Evolutionary conservation across 208 protist species (phyloP).

Genomic region (Lotmaria passim): DNA sequence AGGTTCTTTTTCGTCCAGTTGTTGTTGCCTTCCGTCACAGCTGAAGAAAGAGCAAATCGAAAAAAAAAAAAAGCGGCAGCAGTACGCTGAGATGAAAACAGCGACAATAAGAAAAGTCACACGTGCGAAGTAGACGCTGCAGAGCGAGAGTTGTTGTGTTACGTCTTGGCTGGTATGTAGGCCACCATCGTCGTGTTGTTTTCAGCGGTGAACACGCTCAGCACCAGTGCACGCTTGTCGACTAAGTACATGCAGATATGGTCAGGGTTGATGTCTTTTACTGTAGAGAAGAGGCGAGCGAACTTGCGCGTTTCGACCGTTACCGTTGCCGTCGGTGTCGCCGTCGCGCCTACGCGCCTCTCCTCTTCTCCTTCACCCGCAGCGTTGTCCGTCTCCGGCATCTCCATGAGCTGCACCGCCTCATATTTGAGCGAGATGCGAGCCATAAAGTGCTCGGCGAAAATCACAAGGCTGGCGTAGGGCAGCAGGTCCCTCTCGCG

Average conservation of each 20-base stretch:
- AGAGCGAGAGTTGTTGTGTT: not conserved
- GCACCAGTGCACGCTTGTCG: slow-evolving; percentile 55
- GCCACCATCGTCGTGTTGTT: slow-evolving; percentile 65
- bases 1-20: too few relatives aligned
- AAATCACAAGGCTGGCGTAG: slow-evolving; percentile 47
- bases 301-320: slow-evolving; percentile 71
- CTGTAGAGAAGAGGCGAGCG: slow-evolving; percentile 71
- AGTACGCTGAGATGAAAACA: too few relatives aligned
- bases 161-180: slow-evolving; percentile 77
- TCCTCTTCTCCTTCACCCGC: slow-evolving; percentile 11
- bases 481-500: not conserved
- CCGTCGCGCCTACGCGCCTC: slow-evolving; percentile 13
- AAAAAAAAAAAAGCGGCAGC: too few relatives aligned
- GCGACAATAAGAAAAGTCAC: too few relatives aligned
- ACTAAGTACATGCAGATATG: slow-evolving; percentile 65
- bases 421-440: slow-evolving; percentile 76
- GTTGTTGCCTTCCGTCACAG: too few relatives aligned
- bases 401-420: slow-evolving; percentile 44
- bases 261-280: slow-evolving; percentile 60
- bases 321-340: slow-evolving; percentile 32
- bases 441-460: slow-evolving; percentile 58
- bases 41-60: too few relatives aligned
- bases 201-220: slow-evolving; percentile 53
- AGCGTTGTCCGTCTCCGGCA: not conserved
- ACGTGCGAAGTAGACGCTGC: not conserved